phyloP scores from a whole-genome alignment of 2,329 filamentous ascomycete species.

The Fusarium sp. region DNA sequence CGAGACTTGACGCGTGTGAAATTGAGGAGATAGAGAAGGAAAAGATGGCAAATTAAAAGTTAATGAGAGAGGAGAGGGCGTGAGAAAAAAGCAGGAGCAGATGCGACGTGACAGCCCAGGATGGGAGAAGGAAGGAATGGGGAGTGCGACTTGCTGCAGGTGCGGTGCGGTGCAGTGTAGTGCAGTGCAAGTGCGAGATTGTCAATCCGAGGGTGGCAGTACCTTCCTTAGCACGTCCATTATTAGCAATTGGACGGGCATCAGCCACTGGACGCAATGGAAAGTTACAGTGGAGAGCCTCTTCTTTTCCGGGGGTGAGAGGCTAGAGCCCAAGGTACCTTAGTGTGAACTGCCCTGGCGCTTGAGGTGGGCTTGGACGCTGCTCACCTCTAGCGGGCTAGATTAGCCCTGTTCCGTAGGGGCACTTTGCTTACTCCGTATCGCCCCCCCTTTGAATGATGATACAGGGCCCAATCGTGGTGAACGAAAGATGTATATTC shows the following conservation, averaged over 20 bases:
- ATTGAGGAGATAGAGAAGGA: conserved; percentile 4
- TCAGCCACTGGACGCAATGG: conserved; percentile 26
- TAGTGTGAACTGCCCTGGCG: conserved; percentile 18
- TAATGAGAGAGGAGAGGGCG: conserved; percentile 17
- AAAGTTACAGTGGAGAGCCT: conserved; percentile 4
- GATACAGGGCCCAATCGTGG: conserved; percentile 23
- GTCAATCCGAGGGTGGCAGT: conserved; percentile 22
- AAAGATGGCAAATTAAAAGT: conserved; percentile 20
- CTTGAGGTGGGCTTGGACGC: conserved; percentile 12
- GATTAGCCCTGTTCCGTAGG: conserved; percentile 32
- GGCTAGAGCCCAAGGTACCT: not conserved
- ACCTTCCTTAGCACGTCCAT: not conserved
- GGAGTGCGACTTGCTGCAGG: conserved; percentile 21
- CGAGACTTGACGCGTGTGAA: conserved; percentile 6
- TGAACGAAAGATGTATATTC: conserved; percentile 12
- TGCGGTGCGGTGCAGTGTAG: no score
- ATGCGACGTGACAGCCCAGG: conserved; percentile 25
- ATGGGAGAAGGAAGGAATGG: conserved; percentile 24
- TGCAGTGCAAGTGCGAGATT: conserved; percentile 23
- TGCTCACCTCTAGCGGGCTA: conserved; percentile 36
- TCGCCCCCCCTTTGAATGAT: conserved; percentile 9
- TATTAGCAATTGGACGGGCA: not conserved
- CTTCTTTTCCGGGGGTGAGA: conserved; percentile 11
- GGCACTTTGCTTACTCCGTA: conserved; percentile 29
- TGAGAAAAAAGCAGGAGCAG: conserved; percentile 20